A percentile compares a stretch with the other conserved stretches of the same genome.
These are phyloP conservation scores for Suillus hirtellus DNA, from an alignment of 768 basidiomycete genomes.

Conservation along the genomic window DNA sequence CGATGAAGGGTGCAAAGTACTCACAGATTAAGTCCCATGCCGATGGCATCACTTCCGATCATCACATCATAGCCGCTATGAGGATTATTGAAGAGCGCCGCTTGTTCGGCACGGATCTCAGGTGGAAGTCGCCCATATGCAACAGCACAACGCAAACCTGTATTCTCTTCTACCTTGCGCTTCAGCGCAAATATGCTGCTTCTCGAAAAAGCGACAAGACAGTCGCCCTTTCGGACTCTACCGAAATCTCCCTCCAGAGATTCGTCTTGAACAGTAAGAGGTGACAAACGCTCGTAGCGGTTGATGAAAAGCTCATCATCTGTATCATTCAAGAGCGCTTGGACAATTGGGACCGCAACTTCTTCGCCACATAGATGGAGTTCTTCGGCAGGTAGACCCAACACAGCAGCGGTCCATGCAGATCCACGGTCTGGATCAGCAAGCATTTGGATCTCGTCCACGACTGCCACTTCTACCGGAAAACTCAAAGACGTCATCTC, in stretches of 20 bases:
- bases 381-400: slow-evolving; percentile 76
- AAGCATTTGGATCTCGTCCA: slow-evolving; percentile 98
- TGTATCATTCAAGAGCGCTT: slow-evolving; percentile 64
- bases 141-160: slow-evolving; percentile 82
- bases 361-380: slow-evolving; percentile 96
- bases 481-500: slow-evolving; percentile 72
- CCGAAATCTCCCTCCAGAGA: slow-evolving; percentile 62
- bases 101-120: slow-evolving; percentile 89
- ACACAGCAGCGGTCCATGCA: slow-evolving; percentile 81
- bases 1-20: slow-evolving; percentile 26
- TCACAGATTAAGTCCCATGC: slow-evolving; percentile 97
- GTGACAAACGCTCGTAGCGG: slow-evolving; percentile 86
- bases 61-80: slow-evolving; percentile 85
- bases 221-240: slow-evolving; percentile 78
- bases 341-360: slow-evolving; percentile 80
- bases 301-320: slow-evolving; percentile 83
- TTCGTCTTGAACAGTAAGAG: slow-evolving; percentile 66
- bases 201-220: slow-evolving; percentile 85
- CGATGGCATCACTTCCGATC: slow-evolving; percentile 92
- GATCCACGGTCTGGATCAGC: slow-evolving; percentile 74
- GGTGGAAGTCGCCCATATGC: slow-evolving; percentile 93
- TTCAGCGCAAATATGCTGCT: slow-evolving; percentile 76
- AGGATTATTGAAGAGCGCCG: slow-evolving; percentile 86
- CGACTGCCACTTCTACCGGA: slow-evolving; percentile 76
- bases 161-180: slow-evolving; percentile 63